phyloP scores from a whole-genome alignment of 495 filamentous ascomycete genomes.

The Aspergillus indologenus region DNA sequence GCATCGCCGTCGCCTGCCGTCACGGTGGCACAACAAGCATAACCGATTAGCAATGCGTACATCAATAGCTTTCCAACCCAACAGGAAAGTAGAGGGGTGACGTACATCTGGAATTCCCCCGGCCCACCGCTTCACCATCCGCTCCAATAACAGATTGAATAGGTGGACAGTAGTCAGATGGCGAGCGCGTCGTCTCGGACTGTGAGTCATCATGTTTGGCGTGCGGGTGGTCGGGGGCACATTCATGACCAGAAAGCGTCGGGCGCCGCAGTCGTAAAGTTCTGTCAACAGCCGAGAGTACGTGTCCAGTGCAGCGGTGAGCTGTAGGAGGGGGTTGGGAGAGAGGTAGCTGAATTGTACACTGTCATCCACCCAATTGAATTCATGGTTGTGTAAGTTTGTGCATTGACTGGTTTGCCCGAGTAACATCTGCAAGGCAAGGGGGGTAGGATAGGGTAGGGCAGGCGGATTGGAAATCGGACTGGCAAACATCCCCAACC shows the following conservation, averaged over 20 bases:
- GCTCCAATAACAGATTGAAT: not conserved
- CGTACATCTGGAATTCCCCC: not conserved
- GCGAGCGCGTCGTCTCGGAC: not conserved
- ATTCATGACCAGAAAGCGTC: conserved; percentile 64
- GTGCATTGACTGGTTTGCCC: not conserved
- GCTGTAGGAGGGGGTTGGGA: not conserved
- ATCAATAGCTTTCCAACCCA: no score
- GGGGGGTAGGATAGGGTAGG: no score
- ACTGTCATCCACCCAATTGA: no score
- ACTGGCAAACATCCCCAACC: not conserved
- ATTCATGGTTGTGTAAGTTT: no score
- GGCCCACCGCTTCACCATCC: not conserved
- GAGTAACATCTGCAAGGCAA: not conserved
- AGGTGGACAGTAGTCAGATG: not conserved
- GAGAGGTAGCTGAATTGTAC: not conserved
- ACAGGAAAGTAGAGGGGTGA: no score
- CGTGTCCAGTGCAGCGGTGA: not conserved
- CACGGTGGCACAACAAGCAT: not conserved
- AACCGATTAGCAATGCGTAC: no score
- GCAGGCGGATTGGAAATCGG: not conserved
- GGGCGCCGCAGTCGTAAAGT: conserved; percentile 56
- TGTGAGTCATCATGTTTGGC: conserved; percentile 1
- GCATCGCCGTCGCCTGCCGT: not conserved
- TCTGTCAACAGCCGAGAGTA: conserved; percentile 8
- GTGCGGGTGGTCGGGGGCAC: conserved; percentile 60